Base-by-base conservation (phyloP, 768 basidiomycete genomes). In the Macrolepiota albuminosa region DNA sequence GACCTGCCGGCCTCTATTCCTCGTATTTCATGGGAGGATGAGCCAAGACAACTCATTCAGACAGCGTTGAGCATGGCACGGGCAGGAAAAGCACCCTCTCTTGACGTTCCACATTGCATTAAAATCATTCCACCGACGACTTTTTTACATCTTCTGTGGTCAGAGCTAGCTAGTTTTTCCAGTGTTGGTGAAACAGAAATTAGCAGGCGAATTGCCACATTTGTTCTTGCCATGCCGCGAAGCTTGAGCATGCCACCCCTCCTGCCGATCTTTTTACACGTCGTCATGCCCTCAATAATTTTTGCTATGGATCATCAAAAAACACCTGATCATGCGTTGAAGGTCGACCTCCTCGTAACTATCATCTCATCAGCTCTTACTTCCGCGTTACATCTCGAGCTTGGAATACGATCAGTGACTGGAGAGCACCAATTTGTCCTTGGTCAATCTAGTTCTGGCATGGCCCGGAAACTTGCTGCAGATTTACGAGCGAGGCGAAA, bases 91-190 rank as follows among this genome's bases (percentile, higher is more conserved):
- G 81, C 83, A 0, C 84, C 88, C 13, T 77, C 72, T 46, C 75
- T 93, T 55, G 87, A 92, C 64, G 76, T 92, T 40, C 78, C 84
- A 51, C 80, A 83, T 31, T 89, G 86, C 64, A 76, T 91, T n/a
- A 80, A 80, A 46, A 71, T 83, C 58, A 74, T 76, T 0, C 72
- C 84, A 4, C 84, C 88, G 4, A 79, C 81, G 8, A 78, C 81
- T 60, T 91, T 93, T 66, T 77, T 93, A 39, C 71, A 79, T 29
- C 66, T 82, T 1, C 74, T 92, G n/a, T 93, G 91, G 90, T 73
- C 75, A 14, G 88, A 91, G 67, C 71, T 91, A 36, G 71, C 76
- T 34, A 69, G 73, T 26, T 75, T 82, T 3, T 82, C 85, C 21
- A 81, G 73, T 61, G 75, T 82, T 8, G 84, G 85, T 36, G 84